Evolutionary conservation across 768 basidiomycete species (phyloP).

Genomic region (Galerina marginata): DNA sequence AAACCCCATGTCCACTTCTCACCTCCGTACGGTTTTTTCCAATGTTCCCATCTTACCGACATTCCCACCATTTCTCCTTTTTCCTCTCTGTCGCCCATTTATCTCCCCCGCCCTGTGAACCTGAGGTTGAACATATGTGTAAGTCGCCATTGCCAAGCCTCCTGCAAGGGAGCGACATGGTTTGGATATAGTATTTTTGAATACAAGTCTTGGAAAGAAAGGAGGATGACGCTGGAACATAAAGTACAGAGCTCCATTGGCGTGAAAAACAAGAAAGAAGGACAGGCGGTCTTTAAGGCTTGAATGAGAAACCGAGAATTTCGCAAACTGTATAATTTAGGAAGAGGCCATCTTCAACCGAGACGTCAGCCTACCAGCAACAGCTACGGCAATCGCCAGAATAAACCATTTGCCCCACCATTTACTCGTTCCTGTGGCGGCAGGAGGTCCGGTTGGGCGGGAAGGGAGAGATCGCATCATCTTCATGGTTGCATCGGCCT

Average conservation of each 20-base stretch:
- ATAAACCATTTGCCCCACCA: slow-evolving; percentile 56
- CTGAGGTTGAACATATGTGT: background rate
- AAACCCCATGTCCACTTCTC: background rate
- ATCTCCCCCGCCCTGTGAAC: background rate
- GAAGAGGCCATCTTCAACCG: slow-evolving; percentile 33
- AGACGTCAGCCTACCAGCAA: slow-evolving; percentile 50
- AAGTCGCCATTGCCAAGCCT: background rate
- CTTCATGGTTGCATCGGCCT: slow-evolving; percentile 26
- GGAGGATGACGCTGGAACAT: background rate
- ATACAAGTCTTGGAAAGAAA: background rate
- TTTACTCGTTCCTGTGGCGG: slow-evolving; percentile 18
- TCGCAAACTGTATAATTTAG: background rate
- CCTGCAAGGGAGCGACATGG: background rate
- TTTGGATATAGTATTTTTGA: background rate
- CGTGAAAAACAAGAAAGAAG: background rate
- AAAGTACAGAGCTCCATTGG: background rate
- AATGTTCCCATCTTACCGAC: no score
- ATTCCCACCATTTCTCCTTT: background rate
- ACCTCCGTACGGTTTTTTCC: background rate
- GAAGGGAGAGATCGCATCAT: slow-evolving; percentile 44
- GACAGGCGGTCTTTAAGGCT: background rate
- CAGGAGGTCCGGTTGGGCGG: slow-evolving; percentile 50
- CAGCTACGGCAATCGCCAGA: slow-evolving; percentile 48
- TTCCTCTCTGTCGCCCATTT: background rate
- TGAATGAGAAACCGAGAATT: background rate